Conservation (phyloP, 192 early-diverging fungal species). For the Podila clonocystis region DNA sequence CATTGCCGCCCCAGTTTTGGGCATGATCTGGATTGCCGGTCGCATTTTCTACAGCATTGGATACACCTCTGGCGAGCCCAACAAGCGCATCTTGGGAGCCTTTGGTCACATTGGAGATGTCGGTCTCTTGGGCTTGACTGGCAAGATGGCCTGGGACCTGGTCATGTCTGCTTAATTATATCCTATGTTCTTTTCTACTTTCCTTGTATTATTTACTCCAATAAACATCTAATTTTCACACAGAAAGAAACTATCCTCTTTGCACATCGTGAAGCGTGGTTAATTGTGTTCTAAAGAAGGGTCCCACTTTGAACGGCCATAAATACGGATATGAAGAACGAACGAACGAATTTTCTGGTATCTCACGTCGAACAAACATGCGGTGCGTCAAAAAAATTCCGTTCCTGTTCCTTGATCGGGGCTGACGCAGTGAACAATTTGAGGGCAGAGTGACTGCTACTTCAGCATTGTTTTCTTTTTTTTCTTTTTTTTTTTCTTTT, state of each 20-base stretch:
- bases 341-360: no score
- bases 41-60: slow-evolving; percentile 64
- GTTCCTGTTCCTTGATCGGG: no score
- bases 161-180: slow-evolving; percentile 28
- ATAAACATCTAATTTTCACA: no score
- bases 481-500: slow-evolving; percentile 8
- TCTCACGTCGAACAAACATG: no score
- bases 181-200: background rate
- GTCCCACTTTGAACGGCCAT: no score
- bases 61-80: slow-evolving; percentile 68
- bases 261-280: no score
- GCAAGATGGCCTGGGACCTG: slow-evolving; percentile 54
- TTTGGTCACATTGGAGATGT: slow-evolving; percentile 64
- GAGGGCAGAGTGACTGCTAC: no score
- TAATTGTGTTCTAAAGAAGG: no score
- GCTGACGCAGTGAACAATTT: no score
- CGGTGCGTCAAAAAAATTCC: no score
- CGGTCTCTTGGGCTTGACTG: slow-evolving; percentile 54
- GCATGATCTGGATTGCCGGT: slow-evolving; percentile 59
- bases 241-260: no score
- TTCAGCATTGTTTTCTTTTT: background rate
- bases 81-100: slow-evolving; percentile 60
- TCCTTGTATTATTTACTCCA: background rate
- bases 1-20: slow-evolving; percentile 57
- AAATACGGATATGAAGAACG: no score